Evolutionary conservation across 371 early-diverging fungal species (phyloP).

Genomic region (Umbelopsis sp.): DNA sequence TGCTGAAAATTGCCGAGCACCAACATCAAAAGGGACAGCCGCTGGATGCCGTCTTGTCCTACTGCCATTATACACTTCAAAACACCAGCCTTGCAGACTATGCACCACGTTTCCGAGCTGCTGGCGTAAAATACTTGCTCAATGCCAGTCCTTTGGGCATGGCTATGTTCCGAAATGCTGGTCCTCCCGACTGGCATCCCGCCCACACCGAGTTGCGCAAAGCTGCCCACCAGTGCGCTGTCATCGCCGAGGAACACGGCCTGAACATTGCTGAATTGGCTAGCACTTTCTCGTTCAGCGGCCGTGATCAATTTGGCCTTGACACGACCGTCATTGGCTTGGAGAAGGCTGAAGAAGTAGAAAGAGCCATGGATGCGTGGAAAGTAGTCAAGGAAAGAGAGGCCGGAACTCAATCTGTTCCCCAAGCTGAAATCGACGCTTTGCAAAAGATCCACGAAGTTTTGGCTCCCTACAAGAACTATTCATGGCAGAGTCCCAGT

Average conservation of each 20-base stretch:
- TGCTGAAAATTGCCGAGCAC: slow-evolving; percentile 68
- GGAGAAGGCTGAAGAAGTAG: slow-evolving; percentile 63
- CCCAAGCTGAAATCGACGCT: slow-evolving; percentile 30
- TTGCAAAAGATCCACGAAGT: slow-evolving; percentile 28
- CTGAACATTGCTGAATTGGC: slow-evolving; percentile 65
- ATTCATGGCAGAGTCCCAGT: slow-evolving; percentile 51
- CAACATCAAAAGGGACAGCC: slow-evolving; percentile 64
- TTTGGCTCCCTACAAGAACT: slow-evolving; percentile 44
- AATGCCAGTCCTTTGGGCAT: slow-evolving; percentile 82
- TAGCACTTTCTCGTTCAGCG: slow-evolving; percentile 64
- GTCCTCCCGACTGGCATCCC: slow-evolving; percentile 80
- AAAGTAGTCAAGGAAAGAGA: slow-evolving; percentile 39
- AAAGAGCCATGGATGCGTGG: slow-evolving; percentile 59
- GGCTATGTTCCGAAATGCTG: slow-evolving; percentile 67
- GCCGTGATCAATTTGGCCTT: slow-evolving; percentile 42
- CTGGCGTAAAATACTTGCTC: slow-evolving; percentile 64
- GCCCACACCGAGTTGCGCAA: slow-evolving; percentile 59
- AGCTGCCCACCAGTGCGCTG: slow-evolving; percentile 56
- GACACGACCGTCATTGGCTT: slow-evolving; percentile 73
- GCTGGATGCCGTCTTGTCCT: slow-evolving; percentile 72
- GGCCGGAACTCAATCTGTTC: slow-evolving; percentile 25
- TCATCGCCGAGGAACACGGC: slow-evolving; percentile 38
- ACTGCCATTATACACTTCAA: slow-evolving; percentile 78
- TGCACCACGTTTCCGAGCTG: slow-evolving; percentile 55
- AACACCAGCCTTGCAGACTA: slow-evolving; percentile 65